Base-by-base conservation (phyloP, 179 eudicot genomes). In the Beta corolliflora region DNA sequence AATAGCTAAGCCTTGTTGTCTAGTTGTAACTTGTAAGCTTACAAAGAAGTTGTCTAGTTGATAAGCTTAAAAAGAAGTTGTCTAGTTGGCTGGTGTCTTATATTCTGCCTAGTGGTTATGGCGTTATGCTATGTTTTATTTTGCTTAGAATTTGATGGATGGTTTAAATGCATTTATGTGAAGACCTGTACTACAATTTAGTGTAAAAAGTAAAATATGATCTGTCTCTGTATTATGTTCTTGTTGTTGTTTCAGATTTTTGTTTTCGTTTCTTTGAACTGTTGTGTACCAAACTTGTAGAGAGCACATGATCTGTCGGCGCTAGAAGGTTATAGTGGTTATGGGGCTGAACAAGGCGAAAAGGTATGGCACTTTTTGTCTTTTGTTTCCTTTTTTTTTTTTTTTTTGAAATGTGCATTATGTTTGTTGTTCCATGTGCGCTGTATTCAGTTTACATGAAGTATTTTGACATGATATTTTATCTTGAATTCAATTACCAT, bases 311-410 rank as follows among this genome's bases (percentile, higher is more conserved):
- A 78, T 75, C 87, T 95, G 60, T 92, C 99, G 56, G 94, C 92
- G 3, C 41, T 87, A 41, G 91, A 88, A 67, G 99, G 98, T 48
- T 95, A 95, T 84, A 93, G 95, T 81, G 98, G 98, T 36, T 95
- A 95, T 88, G 98, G 98, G 81, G 98, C 95, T 86, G 98, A 90
- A 81, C 97, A 95, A 89, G 97, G 97, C 80, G 97, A 93, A 88
- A 88, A 92, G 85, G 98, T 93, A 82, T 82, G 25, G 5, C 80
- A 69, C 50, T 58, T 61, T 58, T 61, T 21, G 13, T 48, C 66
- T 41, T 58, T 48, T 77, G 25, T 16, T 19, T 15, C 25, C 54
- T n/a, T n/a, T n/a, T n/a, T n/a, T n/a, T 31, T 63, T 41, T 25
- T 4, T 9, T 10, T 63, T 16, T 55, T 23, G 29, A 2, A 13